Conservation (phyloP, 1,139 yeast species). For the Hanseniaspora uvarum region DNA sequence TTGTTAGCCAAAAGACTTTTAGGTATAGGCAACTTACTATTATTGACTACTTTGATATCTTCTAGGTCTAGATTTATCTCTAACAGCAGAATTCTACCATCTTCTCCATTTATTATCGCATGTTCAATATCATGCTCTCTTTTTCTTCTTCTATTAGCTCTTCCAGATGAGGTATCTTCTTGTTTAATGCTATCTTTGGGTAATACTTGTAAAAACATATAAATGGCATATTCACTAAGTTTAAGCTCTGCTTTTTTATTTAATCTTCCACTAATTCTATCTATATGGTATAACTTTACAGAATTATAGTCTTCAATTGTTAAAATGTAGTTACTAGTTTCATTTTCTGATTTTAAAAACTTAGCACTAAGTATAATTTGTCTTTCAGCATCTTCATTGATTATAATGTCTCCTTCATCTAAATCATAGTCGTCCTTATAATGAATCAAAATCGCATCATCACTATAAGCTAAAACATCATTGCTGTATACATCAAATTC, state of each 20-base stretch:
- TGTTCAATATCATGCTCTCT: neutral
- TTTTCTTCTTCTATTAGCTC: neutral
- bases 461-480: slow-evolving; percentile 4
- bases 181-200: neutral
- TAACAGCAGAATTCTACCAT: slow-evolving; percentile 9
- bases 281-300: slow-evolving; percentile 6
- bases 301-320: slow-evolving; percentile 7
- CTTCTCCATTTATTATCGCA: slow-evolving; percentile 9
- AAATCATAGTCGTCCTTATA: slow-evolving; percentile 1
- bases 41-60: neutral
- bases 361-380: neutral
- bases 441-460: neutral
- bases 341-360: neutral
- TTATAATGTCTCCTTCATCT: neutral
- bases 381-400: neutral
- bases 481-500: neutral
- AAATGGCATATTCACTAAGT: slow-evolving; percentile 11
- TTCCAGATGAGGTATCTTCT: neutral
- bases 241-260: neutral
- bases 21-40: slow-evolving; percentile 12
- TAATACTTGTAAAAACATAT: neutral
- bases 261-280: slow-evolving; percentile 4
- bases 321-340: neutral
- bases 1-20: slow-evolving; percentile 2
- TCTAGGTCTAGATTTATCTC: neutral